These are phyloP conservation scores for Amesomyces nigricolor DNA, from an alignment of 2,329 filamentous ascomycete genomes.

Conservation along the genomic window DNA sequence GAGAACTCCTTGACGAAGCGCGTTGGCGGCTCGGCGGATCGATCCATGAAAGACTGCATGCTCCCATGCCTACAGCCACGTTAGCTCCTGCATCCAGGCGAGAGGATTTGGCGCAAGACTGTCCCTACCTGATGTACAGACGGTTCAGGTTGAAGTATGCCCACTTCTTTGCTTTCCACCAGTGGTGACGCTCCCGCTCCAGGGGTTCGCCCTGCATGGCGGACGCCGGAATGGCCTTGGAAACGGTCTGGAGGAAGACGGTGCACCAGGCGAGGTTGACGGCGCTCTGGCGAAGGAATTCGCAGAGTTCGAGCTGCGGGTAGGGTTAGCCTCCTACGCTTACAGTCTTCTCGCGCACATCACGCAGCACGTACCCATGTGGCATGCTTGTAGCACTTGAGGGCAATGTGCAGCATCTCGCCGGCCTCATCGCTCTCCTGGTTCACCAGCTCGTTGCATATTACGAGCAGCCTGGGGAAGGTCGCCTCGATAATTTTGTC, in stretches of 20 bases:
- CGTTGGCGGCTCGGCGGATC: conserved; percentile 64
- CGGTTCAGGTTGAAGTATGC: conserved; percentile 96
- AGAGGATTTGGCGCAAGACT: background rate
- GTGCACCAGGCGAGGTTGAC: conserved; percentile 94
- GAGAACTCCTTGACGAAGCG: conserved; percentile 89
- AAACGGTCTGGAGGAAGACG: conserved; percentile 83
- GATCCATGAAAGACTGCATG: conserved; percentile 67
- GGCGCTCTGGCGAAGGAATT: conserved; percentile 69
- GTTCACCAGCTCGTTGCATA: conserved; percentile 82
- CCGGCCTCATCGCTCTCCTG: conserved; percentile 91
- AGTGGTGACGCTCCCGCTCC: conserved; percentile 89
- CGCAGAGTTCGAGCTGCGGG: conserved; percentile 76
- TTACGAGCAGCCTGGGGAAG: conserved; percentile 79
- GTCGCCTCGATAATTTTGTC: conserved; percentile 89
- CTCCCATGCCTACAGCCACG: conserved; percentile 70
- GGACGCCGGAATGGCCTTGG: conserved; percentile 72
- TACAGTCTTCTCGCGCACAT: background rate
- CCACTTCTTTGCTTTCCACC: conserved; percentile 99
- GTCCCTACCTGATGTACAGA: conserved; percentile 72
- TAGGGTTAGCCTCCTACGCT: conserved; percentile 27
- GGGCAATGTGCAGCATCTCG: conserved; percentile 90
- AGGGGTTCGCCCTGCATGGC: conserved; percentile 73
- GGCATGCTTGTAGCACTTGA: conserved; percentile 97
- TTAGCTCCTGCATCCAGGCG: conserved; percentile 25
- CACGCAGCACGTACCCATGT: conserved; percentile 66